These are phyloP conservation scores for Spirogloea muscicola DNA, from an alignment of 139 green algal genomes.

Conservation along the genomic window DNA sequence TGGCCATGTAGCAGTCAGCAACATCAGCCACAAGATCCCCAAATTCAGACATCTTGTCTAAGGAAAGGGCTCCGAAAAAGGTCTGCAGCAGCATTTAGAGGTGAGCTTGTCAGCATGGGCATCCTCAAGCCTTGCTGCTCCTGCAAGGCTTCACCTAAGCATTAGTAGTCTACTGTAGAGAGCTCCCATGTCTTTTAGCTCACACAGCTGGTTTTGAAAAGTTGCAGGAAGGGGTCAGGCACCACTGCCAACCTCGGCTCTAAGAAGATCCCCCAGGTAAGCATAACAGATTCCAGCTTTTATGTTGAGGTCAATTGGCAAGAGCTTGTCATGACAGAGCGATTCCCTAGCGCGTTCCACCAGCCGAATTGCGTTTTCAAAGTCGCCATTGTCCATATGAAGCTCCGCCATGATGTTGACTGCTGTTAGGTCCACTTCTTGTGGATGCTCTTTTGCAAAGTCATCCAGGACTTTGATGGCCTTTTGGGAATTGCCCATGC, in stretches of 20 bases:
- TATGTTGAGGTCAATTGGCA: constrained; percentile 68
- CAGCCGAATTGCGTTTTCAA: constrained; percentile 50
- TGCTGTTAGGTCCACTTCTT: constrained; percentile 62
- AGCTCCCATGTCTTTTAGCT: too few relatives aligned
- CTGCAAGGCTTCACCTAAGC: too few relatives aligned
- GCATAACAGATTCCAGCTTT: constrained; percentile 57
- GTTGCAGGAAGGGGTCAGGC: too few relatives aligned
- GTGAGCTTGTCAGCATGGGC: too few relatives aligned
- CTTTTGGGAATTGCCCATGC: constrained; percentile 44
- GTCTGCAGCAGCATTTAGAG: too few relatives aligned
- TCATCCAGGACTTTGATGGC: constrained; percentile 53
- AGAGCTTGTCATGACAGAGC: constrained; percentile 36
- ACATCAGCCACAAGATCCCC: too few relatives aligned
- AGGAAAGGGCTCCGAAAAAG: too few relatives aligned
- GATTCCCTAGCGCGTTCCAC: constrained; percentile 54
- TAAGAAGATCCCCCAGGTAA: constrained; percentile 53
- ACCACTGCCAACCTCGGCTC: constrained; percentile 25
- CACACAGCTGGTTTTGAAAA: too few relatives aligned
- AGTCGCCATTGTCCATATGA: constrained; percentile 53
- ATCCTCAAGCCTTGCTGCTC: too few relatives aligned
- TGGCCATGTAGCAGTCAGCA: too few relatives aligned
- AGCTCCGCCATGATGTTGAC: constrained; percentile 84
- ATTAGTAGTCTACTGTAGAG: too few relatives aligned
- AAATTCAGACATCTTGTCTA: too few relatives aligned
- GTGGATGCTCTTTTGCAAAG: constrained; percentile 11